These are phyloP conservation scores for Aspergillus nanangensis DNA, from an alignment of 495 filamentous ascomycete genomes.

Conservation along the genomic window DNA sequence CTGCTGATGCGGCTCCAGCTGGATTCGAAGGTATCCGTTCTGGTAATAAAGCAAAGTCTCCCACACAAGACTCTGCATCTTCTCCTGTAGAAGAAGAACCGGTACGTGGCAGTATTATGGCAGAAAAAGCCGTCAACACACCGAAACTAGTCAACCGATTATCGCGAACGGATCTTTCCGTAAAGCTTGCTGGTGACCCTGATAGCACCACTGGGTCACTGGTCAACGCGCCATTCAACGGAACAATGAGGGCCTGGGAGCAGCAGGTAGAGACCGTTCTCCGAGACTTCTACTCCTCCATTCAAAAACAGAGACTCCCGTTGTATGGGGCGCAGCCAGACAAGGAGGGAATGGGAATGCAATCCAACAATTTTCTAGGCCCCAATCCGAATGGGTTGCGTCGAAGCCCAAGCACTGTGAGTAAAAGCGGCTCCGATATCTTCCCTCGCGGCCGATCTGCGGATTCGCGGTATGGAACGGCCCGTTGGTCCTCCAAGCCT, in stretches of 20 bases:
- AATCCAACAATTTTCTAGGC: conserved; percentile 44
- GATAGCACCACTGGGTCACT: conserved; percentile 51
- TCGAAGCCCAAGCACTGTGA: conserved; percentile 82
- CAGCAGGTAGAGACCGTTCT: conserved; percentile 82
- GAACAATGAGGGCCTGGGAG: conserved; percentile 79
- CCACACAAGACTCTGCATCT: conserved; percentile 10
- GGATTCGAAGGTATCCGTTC: conserved; percentile 55
- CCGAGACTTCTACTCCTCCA: conserved; percentile 87
- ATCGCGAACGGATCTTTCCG: conserved; percentile 21
- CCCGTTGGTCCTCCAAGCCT: conserved; percentile 78
- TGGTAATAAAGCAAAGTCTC: conserved; percentile 24
- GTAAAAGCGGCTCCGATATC: conserved; percentile 79
- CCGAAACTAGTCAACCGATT: conserved; percentile 23
- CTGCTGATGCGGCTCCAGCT: conserved; percentile 64
- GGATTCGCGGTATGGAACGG: conserved; percentile 60
- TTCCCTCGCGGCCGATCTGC: conserved; percentile 66
- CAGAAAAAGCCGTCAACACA: conserved; percentile 13
- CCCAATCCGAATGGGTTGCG: conserved; percentile 58
- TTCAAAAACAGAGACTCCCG: conserved; percentile 79
- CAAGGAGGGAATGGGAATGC: conserved; percentile 33
- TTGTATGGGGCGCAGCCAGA: conserved; percentile 62
- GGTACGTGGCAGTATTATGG: conserved; percentile 11
- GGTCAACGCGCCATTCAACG: conserved; percentile 74
- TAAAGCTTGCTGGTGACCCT: conserved; percentile 26
- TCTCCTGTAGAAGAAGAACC: conserved; percentile 19